These are phyloP conservation scores for Venturia nashicola DNA, from an alignment of 2,329 filamentous ascomycete genomes.

Conservation along the genomic window DNA sequence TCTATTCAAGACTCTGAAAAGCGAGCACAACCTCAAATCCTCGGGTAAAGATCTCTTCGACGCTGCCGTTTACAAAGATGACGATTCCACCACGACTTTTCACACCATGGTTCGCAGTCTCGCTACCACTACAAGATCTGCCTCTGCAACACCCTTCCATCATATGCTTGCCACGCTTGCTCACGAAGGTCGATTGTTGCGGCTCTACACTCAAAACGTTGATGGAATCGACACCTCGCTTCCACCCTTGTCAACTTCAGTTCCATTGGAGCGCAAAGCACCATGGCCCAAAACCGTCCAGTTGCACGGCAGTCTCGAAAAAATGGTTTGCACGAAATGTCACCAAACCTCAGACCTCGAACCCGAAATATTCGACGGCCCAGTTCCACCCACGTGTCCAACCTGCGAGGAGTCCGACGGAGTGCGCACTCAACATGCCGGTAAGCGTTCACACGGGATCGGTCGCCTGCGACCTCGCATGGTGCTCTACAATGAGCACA, in stretches of 20 bases:
- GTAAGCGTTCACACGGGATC: constrained; percentile 87
- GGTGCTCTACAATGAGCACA: constrained; percentile 94
- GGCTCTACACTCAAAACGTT: constrained; percentile 93
- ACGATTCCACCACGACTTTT: constrained; percentile 77
- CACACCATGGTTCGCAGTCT: constrained; percentile 93
- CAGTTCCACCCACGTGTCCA: constrained; percentile 67
- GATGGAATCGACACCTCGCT: constrained; percentile 86
- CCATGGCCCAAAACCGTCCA: constrained; percentile 93
- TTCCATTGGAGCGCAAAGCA: constrained; percentile 71
- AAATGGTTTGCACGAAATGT: constrained; percentile 97
- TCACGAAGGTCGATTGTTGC: constrained; percentile 72
- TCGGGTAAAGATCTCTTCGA: constrained; percentile 96
- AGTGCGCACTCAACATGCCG: constrained; percentile 61
- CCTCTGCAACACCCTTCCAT: constrained; percentile 80
- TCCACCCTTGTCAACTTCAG: constrained; percentile 62
- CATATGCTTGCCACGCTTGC: constrained; percentile 85
- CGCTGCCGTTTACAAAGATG: constrained; percentile 91
- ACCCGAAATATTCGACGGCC: constrained; percentile 67
- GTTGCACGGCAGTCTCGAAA: constrained; percentile 81
- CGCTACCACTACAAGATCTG: constrained; percentile 62
- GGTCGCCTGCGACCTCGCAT: constrained; percentile 83
- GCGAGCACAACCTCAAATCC: constrained; percentile 79
- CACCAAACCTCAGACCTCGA: constrained; percentile 65
- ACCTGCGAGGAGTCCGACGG: constrained; percentile 64
- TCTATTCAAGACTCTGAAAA: constrained; percentile 74